Evolutionary conservation across 257 asterid genomes (phyloP).

Genomic region (Cruciata laevipes): DNA sequence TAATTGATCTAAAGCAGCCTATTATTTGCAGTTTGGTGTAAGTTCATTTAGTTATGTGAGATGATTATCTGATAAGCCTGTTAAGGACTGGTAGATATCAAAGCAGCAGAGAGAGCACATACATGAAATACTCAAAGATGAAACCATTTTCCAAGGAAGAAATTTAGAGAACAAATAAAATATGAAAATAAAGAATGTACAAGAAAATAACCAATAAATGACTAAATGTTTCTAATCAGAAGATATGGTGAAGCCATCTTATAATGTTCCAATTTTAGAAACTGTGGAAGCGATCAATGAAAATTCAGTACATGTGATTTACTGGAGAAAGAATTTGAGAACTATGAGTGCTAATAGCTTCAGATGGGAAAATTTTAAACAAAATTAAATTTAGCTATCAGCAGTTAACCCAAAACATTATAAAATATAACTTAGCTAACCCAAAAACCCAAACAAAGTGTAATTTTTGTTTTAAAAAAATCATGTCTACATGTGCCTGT

Average conservation of each 20-base stretch:
- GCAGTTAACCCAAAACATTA: background rate
- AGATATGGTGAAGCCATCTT: background rate
- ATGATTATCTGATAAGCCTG: background rate
- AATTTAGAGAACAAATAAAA: background rate
- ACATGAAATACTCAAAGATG: background rate
- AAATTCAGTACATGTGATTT: background rate
- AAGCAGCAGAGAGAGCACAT: background rate
- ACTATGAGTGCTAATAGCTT: background rate
- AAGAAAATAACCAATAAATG: background rate
- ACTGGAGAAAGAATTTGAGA: background rate
- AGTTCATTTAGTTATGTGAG: background rate
- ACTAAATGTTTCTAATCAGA: background rate
- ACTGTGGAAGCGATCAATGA: background rate
- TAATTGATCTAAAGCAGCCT: background rate
- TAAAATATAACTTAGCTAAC: background rate
- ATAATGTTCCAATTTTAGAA: too few species aligned
- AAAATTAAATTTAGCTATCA: background rate
- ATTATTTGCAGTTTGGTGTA: background rate
- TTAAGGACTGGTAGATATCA: background rate
- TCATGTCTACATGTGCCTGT: background rate
- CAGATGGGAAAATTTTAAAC: background rate
- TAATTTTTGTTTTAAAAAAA: too few species aligned
- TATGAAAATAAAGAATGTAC: background rate
- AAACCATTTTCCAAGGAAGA: background rate
- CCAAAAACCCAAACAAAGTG: background rate